phyloP scores from a whole-genome alignment of 768 basidiomycete species.

The Amanita fuliginea region DNA sequence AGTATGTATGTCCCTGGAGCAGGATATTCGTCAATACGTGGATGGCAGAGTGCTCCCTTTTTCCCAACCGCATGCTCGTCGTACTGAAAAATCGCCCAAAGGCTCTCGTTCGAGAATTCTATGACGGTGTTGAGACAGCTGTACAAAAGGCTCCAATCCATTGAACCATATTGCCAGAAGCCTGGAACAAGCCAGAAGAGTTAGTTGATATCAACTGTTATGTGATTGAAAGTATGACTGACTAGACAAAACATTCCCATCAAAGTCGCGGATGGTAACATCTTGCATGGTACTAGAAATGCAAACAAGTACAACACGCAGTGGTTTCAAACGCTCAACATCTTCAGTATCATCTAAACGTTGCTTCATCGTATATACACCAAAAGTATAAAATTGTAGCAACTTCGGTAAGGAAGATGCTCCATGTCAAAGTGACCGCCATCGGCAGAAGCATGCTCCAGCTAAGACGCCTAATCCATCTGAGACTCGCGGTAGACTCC shows the following conservation, averaged over 20 bases:
- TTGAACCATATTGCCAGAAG: background rate
- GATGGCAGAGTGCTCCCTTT: background rate
- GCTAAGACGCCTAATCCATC: conserved; percentile 4
- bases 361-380: too few species aligned
- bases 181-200: background rate
- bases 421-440: conserved; percentile 6
- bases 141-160: background rate
- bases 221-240: background rate
- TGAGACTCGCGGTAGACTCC: conserved; percentile 8
- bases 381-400: too few species aligned
- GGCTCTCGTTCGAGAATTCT: too few species aligned
- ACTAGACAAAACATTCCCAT: background rate
- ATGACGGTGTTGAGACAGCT: background rate
- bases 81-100: background rate
- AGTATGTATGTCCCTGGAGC: background rate
- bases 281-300: too few species aligned
- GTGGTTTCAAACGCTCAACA: too few species aligned
- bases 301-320: too few species aligned
- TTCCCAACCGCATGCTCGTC: background rate
- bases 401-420: conserved; percentile 8
- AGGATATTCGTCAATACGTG: background rate
- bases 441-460: conserved; percentile 5
- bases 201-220: too few species aligned
- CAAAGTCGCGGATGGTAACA: too few species aligned
- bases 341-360: too few species aligned